Base-by-base conservation (phyloP, 257 asterid genomes). In the Capsicum rhomboideum region DNA sequence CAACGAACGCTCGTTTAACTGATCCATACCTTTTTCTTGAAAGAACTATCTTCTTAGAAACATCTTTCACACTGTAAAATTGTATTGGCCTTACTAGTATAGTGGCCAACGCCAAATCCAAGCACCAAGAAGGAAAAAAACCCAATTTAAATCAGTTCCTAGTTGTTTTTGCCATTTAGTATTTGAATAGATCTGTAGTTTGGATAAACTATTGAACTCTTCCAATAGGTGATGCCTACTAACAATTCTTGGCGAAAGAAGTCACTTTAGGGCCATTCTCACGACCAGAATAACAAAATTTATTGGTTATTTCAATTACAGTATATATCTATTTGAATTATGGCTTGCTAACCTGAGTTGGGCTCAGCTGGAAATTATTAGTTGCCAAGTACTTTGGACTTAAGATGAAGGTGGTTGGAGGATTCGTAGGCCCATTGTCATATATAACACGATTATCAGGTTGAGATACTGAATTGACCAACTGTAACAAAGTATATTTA, bases 51-150 rank as follows among this genome's bases (percentile, higher is more conserved):
- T 75, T 87, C 63, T 53, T 78, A 10, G 79, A 66, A 79, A 83
- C 4, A 53, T 86, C 89, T 20, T 82, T 59, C 2, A 3, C 66
- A 3, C 13, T 12, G 53, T 84, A 88, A 14, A 78, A 2, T 31
- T 64, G 54, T 4, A 79, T 0, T 16, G 88, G 90, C 11, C 88
- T 82, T 37, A 77, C 54, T 26, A 87, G 61, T 21, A 16, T 10
- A 0, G 80, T 84, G n/a, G 91, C 90, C 85, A 90, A 28, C 23
- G 87, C 81, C 83, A 79, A 77, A 85, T 88, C 90, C 89, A 88
- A 74, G 17, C 34, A 66, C 29, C 23, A 53, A 69, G 20, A 49
- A 21, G 17, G 21, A 55, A 12, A 23, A n/a, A n/a, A 63, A 8
- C 3, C 9, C 2, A 10, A n/a, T 40, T 40, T 40, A 40, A 6